Base-by-base conservation (phyloP, 805 yeast genomes). In the Hemisphaericaspora nanyangensis region DNA sequence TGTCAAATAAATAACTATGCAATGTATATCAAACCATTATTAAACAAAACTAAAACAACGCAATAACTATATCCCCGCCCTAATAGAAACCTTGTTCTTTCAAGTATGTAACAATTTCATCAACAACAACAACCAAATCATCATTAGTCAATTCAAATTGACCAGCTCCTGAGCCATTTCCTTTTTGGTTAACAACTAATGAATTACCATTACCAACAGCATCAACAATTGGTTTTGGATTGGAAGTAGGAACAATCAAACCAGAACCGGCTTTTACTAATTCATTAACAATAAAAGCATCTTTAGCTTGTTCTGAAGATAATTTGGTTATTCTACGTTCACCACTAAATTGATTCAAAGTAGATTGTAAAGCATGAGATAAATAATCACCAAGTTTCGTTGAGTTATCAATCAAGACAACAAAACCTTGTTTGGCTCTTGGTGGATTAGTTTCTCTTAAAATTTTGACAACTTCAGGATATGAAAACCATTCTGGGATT, bases 401-500 rank as follows among this genome's bases (percentile, higher is more conserved):
- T 50, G 80, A 72, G 48, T 72, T 64, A 28, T 85, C 80, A 24
- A 80, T 71, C 35, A 58, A 55, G 38, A 88, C 68, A 45, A 81
- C 74, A 63, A 90, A 91, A 26, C 98, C 98, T 68, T 91, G 98
- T 43, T 74, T 62, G 43, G 74, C 78, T 65, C 97, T 80, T 47
- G 98, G 96, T 40, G 97, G 97, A 62, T 90, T 90, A 33, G 90
- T 79, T 54, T 87, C 91, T 60, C 98, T 82, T 54, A 90, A 75
- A 44, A 91, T 89, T 61, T 77, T 76, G 44, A 91, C 98, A 38
- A 91, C 96, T 64, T 90, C 97, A 3, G 96, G 96, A 67, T 90
- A 90, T 5, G 96, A 87, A 67, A 91, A 90, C 98, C 98, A 90
- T 59, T 79, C 93, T 47, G 98, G 98, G 51, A 90, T 91, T 46